Evolutionary conservation across 495 filamentous ascomycete species (phyloP).

Genomic region (Aspergillus diversus): DNA sequence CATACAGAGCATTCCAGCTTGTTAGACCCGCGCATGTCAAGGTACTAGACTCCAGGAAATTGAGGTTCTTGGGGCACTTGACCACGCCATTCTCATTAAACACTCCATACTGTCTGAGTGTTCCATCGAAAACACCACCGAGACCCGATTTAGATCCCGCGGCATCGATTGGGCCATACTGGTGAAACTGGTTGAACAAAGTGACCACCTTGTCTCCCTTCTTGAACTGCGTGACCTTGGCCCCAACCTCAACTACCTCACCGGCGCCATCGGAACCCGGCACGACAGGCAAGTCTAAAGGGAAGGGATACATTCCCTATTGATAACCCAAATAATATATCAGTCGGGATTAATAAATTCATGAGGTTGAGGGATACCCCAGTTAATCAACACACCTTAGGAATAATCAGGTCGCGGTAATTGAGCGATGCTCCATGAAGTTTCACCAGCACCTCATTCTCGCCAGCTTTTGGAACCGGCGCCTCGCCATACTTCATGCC

Average conservation of each 20-base stretch:
- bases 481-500: slow-evolving; percentile 59
- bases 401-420: slow-evolving; percentile 81
- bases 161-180: slow-evolving; percentile 58
- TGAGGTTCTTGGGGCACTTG: slow-evolving; percentile 63
- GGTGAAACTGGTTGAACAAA: slow-evolving; percentile 79
- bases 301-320: slow-evolving; percentile 71
- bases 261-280: slow-evolving; percentile 80
- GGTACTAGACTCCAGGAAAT: slow-evolving; percentile 64
- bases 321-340: neutral
- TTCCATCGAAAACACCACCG: slow-evolving; percentile 73
- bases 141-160: slow-evolving; percentile 57
- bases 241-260: slow-evolving; percentile 68
- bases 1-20: slow-evolving; percentile 83
- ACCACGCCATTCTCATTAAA: slow-evolving; percentile 75
- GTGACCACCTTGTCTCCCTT: slow-evolving; percentile 74
- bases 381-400: slow-evolving; percentile 50
- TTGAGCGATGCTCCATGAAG: slow-evolving; percentile 78
- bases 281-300: slow-evolving; percentile 59
- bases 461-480: slow-evolving; percentile 62
- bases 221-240: slow-evolving; percentile 67
- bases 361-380: neutral
- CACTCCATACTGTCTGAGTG: slow-evolving; percentile 69
- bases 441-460: slow-evolving; percentile 76
- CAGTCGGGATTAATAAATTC: neutral
- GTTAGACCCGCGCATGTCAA: slow-evolving; percentile 76